Conservation (phyloP, 257 asterid species). For the Nemophila menziesii region DNA sequence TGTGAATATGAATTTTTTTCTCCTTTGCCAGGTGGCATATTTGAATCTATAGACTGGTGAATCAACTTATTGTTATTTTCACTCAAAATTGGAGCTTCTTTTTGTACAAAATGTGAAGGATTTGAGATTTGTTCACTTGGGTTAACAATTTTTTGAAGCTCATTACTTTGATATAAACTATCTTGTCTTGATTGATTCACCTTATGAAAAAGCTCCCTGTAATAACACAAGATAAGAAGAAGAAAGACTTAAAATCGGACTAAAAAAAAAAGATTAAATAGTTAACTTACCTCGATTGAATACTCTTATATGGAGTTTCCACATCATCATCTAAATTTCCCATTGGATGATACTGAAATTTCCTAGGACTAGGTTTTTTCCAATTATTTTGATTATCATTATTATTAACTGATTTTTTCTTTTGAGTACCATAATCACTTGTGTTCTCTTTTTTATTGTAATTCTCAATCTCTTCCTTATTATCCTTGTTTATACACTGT, state of each 20-base stretch:
- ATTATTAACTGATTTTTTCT: conserved; percentile 35
- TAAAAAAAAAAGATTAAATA: conserved; percentile 8
- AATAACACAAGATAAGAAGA: not conserved
- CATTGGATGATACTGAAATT: conserved; percentile 83
- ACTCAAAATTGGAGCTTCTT: too few relatives aligned
- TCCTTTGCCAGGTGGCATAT: too few relatives aligned
- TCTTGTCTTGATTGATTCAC: conserved; percentile 60
- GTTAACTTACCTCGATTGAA: conserved; percentile 39
- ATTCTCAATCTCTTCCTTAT: conserved; percentile 28
- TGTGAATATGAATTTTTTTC: too few relatives aligned
- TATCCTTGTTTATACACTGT: conserved; percentile 18
- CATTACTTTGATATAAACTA: conserved; percentile 27
- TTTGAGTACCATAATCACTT: conserved; percentile 43
- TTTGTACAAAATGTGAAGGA: conserved; percentile 26
- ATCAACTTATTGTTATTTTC: too few relatives aligned
- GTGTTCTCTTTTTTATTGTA: conserved; percentile 44
- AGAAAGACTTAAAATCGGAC: not conserved
- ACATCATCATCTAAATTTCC: conserved; percentile 59
- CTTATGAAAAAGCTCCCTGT: conserved; percentile 66
- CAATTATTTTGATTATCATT: conserved; percentile 21
- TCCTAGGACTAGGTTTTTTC: conserved; percentile 41
- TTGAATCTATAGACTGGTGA: too few relatives aligned
- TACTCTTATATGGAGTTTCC: conserved; percentile 28
- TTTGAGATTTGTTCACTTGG: conserved; percentile 32
- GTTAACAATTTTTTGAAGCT: conserved; percentile 30